Conservation (phyloP, 331 rosid genomes). For the Acacia pycnantha region DNA sequence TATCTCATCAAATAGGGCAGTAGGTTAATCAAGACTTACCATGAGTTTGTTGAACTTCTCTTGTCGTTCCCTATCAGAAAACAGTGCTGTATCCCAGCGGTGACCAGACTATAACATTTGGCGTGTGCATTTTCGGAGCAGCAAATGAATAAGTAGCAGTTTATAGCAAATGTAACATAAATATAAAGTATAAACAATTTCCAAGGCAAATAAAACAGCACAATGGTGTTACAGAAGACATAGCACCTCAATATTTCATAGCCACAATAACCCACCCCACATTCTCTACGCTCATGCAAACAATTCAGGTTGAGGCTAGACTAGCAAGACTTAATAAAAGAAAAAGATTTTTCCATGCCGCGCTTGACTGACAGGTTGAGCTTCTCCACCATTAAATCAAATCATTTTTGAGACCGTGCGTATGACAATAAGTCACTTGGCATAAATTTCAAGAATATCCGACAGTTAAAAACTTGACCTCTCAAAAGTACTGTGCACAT, state of each 20-base stretch:
- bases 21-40: slow-evolving; percentile 48
- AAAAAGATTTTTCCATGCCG: background rate
- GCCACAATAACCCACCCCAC: background rate
- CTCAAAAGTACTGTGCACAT: background rate
- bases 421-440: background rate
- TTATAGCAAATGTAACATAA: slow-evolving; percentile 11
- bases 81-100: slow-evolving; percentile 75
- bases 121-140: slow-evolving; percentile 23
- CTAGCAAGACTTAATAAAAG: background rate
- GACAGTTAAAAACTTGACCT: background rate
- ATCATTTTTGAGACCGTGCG: background rate
- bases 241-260: background rate
- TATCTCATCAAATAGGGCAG: slow-evolving; percentile 6
- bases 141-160: slow-evolving; percentile 24
- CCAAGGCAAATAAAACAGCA: slow-evolving; percentile 2
- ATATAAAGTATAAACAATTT: background rate
- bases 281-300: background rate
- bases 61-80: slow-evolving; percentile 84
- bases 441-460: background rate
- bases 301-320: background rate
- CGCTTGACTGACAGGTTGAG: background rate
- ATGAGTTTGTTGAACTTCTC: slow-evolving; percentile 98
- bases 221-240: background rate
- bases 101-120: slow-evolving; percentile 64
- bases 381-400: background rate